Evolutionary conservation across 176 grass and related monocot genomes (phyloP).

Genomic region (Triticum turgidum): DNA sequence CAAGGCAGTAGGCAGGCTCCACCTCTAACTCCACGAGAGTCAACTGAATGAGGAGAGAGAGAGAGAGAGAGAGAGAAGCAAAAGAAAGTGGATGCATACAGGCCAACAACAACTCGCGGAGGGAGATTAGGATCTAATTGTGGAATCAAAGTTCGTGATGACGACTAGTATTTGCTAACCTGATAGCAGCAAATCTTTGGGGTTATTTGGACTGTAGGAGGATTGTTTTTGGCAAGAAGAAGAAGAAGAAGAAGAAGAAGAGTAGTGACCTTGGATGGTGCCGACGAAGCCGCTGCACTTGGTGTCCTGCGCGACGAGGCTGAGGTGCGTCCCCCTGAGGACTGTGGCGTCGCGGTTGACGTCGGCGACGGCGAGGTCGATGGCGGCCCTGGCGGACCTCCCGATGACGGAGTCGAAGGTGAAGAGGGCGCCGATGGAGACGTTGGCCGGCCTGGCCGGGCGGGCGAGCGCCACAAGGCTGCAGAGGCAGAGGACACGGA

Average conservation of each 20-base stretch:
- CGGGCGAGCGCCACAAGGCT: not conserved
- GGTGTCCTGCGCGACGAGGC: slow-evolving; percentile 52
- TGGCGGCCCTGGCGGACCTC: slow-evolving; percentile 52
- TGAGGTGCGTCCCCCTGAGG: slow-evolving; percentile 58
- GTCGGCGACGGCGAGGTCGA: slow-evolving; percentile 75
- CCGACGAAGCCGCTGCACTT: slow-evolving; percentile 94
- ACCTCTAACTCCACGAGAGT: not conserved
- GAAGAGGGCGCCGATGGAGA: slow-evolving; percentile 79
- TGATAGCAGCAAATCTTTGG: no score
- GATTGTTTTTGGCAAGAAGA: no score
- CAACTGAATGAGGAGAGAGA: not conserved
- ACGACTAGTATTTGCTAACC: no score
- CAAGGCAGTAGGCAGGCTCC: not conserved
- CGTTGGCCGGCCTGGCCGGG: slow-evolving; percentile 29
- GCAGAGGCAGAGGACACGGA: slow-evolving; percentile 28
- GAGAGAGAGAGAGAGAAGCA: not conserved
- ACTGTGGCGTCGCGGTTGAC: slow-evolving; percentile 56
- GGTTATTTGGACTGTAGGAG: no score
- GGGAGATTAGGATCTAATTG: not conserved
- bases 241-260: no score
- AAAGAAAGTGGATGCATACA: not conserved
- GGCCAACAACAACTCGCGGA: not conserved
- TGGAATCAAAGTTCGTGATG: not conserved
- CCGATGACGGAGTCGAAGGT: slow-evolving; percentile 88
- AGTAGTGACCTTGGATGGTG: slow-evolving; percentile 57